A percentile compares a stretch with the other conserved stretches of the same genome.
Evolutionary conservation across 148 eudicot genomes (phyloP).

Genomic region (Talinum fruticosum): DNA sequence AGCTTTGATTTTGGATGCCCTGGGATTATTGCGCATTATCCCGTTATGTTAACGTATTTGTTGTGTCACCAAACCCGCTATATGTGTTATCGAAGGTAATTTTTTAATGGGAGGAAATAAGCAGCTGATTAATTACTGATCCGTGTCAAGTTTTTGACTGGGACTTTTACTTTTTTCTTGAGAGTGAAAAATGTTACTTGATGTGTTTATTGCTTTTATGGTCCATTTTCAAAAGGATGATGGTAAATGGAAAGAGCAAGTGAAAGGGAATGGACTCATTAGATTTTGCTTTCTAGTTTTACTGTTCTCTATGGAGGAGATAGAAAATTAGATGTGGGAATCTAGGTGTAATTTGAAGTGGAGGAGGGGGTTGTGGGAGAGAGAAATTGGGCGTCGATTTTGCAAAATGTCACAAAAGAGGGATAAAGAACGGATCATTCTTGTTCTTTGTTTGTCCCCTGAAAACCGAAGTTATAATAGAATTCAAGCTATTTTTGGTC

Average conservation of each 20-base stretch:
- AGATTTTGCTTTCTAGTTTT: not conserved
- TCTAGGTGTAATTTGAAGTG: not conserved
- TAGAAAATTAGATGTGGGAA: not conserved
- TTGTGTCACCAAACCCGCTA: not conserved
- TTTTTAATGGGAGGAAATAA: too few relatives aligned
- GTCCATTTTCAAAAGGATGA: not conserved
- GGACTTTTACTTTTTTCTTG: not conserved
- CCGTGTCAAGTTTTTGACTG: too few relatives aligned
- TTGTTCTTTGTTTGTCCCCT: not conserved
- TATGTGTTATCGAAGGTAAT: too few relatives aligned
- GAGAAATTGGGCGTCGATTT: not conserved
- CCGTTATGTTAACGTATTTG: too few relatives aligned
- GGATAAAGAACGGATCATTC: not conserved
- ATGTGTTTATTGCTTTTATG: not conserved
- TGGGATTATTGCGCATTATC: too few relatives aligned
- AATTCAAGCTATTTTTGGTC: conserved; percentile 1
- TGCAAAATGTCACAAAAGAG: not conserved
- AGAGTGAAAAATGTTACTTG: not conserved
- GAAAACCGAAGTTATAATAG: not conserved
- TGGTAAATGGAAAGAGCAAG: not conserved
- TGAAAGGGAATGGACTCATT: not conserved
- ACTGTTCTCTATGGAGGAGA: not conserved
- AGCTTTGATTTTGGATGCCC: too few relatives aligned
- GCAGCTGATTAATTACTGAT: too few relatives aligned
- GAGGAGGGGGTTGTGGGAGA: not conserved